Evolutionary conservation across 1,139 yeast genomes (phyloP), one percentile per base, ranked within the genome.

Genomic region (Protomyces lactucae-debilis): DNA sequence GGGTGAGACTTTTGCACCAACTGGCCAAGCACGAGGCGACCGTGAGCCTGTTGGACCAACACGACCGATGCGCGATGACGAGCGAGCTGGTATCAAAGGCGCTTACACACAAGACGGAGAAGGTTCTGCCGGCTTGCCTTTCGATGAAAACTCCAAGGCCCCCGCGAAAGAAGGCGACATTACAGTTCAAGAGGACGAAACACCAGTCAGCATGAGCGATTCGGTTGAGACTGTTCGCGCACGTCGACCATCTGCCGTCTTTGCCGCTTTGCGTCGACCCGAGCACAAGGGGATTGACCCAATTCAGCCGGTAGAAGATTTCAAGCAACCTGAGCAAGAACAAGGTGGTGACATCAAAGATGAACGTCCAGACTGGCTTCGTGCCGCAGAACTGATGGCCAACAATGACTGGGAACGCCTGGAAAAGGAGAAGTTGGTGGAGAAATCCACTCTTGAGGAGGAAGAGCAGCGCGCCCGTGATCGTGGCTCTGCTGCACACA

Each of bases 81-180:
- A 55, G 25, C 51, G 51, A 21, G 46, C 39, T 14, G 54, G 64
- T 21, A 52, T 57, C 16, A 48, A 51, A 36, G 66, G 64, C 21
- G 56, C 57, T 12, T 60, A 55, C 40, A 64, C 66, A 2, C 40
- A 52, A 18, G 66, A 64, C 23, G 66, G 66, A 16, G 66, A 64
- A 55, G 66, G 66, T n/a, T 60, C 65, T 28, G 66, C 66, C 16
- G 66, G 66, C 16, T 48, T 64, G 35, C 64, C 66, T 3, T 64
- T 64, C 28, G 66, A 64, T 45, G 61, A 56, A 14, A 59, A 59
- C 28, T 28, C 53, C 3, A 55, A 51, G 9, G 54, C 36, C 2
- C 45, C 56, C 9, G 23, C 32, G 53, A 59, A 43, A 45, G 63
- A 59, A 43, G 63, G 63, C 8, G 63, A 59, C 14, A 59, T 59